Base-by-base conservation (phyloP, 768 basidiomycete genomes). In the Amyloporia xantha region DNA sequence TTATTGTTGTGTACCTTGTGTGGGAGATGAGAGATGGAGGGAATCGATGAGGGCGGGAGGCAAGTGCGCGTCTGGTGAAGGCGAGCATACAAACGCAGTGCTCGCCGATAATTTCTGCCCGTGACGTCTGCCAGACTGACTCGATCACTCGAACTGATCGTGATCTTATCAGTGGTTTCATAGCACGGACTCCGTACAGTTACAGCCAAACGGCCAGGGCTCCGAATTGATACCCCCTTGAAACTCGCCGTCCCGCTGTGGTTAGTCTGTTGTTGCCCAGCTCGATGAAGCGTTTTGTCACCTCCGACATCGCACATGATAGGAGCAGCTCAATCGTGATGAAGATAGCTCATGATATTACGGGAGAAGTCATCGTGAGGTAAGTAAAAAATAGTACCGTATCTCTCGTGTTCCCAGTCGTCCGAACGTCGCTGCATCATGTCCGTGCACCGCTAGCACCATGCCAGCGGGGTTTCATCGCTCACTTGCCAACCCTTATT, bases 41-140 rank as follows among this genome's bases (percentile, higher is more conserved):
- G 27, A 48, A 30, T 45, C 33, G 44, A 45, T 45, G 44, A 19
- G 44, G 30, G 44, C 30, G 44, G 12, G 30, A 28, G 9, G 33
- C n/a, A 28, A 17, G 26, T 17, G 17, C 44, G 27, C 44, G 44
- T 20, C 17, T n/a, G 6, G 44, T 20, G n/a, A 23, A 33, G 3
- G 30, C 44, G 20, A 45, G 44, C 44, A 45, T 45, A 35, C 17
- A 45, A 15, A 36, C 3, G 19, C 10, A 45, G 44, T 45, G n/a
- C n/a, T n/a, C n/a, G n/a, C n/a, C n/a, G 25, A 45, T 36, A 36
- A 43, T 28, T 25, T 28, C 42, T 21, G 42, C 15, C 19, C 40
- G 40, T 41, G 40, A 21, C 40, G 40, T 41, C 23, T 41, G 19
- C 40, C 11, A 24, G 24, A 19, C 42, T 43, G 42, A 43, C 42